phyloP scores from a whole-genome alignment of 139 green algal species.

The Limnomonas spitsbergensis region DNA sequence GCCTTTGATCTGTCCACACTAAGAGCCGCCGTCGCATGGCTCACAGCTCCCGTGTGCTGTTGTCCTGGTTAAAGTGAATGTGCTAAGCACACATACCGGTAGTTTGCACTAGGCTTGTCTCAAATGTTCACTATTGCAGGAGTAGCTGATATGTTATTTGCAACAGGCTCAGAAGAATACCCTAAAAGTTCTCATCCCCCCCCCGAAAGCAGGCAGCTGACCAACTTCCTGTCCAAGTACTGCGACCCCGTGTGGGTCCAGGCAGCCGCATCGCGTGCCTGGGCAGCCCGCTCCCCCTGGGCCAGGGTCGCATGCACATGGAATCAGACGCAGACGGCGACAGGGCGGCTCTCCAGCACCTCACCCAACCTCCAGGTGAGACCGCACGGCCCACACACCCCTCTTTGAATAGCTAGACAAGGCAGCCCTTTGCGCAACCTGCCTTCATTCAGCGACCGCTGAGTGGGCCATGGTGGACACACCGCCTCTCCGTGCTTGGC shows the following conservation, averaged over 20 bases:
- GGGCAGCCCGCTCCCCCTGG: background rate
- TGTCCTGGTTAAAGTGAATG: background rate
- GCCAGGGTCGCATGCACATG: conserved; percentile 52
- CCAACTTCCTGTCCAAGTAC: conserved; percentile 41
- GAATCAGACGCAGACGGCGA: conserved; percentile 67
- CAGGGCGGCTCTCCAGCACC: conserved; percentile 55
- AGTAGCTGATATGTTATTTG: too few relatives aligned
- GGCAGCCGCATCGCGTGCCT: background rate
- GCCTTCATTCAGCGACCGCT: too few relatives aligned
- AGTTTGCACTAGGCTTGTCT: background rate
- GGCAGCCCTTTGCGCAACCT: too few relatives aligned
- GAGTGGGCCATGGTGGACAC: too few relatives aligned
- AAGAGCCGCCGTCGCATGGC: too few relatives aligned
- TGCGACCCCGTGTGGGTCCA: conserved; percentile 48
- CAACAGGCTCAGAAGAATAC: background rate
- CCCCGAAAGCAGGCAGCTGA: conserved; percentile 14
- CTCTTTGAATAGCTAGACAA: too few relatives aligned
- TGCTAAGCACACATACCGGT: background rate
- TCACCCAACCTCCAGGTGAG: conserved; percentile 70
- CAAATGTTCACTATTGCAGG: background rate
- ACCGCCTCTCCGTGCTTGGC: too few relatives aligned
- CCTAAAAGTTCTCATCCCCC: background rate
- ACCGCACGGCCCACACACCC: too few relatives aligned
- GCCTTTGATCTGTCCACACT: too few relatives aligned
- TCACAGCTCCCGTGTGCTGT: background rate